Evolutionary conservation across 352 stramenopile genomes (phyloP), one percentile per base, ranked within the genome.

Genomic region (Thraustochytrium striatum): DNA sequence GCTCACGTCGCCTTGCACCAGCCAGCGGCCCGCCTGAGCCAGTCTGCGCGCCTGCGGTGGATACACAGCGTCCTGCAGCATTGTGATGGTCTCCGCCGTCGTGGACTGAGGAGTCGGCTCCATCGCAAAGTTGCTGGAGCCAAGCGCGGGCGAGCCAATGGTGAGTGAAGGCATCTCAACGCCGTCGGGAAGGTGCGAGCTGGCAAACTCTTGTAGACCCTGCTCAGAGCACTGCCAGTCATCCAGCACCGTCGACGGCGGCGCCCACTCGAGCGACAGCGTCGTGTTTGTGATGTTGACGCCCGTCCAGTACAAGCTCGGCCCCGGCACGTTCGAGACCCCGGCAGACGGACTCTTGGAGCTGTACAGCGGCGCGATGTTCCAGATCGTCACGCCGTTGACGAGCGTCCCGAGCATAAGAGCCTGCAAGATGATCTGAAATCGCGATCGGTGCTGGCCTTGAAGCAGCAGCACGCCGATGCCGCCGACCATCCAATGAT

Each of bases 191-290:
- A n/a, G n/a, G n/a, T n/a, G n/a, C n/a, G n/a, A n/a, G n/a, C n/a
- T n/a, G n/a, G n/a, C n/a, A 75, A 75, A 75, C 3, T 72, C 52
- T 13, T 75, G 41, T 7, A 75, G 52, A 32, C 65, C 65, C 16
- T 16, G 5, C 32, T 75, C 30, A 7, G 39, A 72, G 65, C 65
- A 75, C 5, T 25, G 13, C 65, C 65, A 75, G 8, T 62, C 44
- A 30, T 30, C 30, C 16, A 61, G 21, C 43, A 75, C 65, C 8
- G 50, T 61, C 7, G n/a, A 21, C 8, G 11, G 2, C 3, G 39
- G 35, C 21, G 65, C 65, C 65, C 65, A 75, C 3, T 8, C 16
- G 3, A 75, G 3, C 9, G 30, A 21, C 3, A 61, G 44, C 32
- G 21, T 11, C 61, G 32, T 36, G 21, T 43, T 43, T 16, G 25